A percentile compares a stretch with the other conserved stretches of the same genome.
Conservation (phyloP, 495 filamentous ascomycete genomes). For the Hypoxylon trugodes region DNA sequence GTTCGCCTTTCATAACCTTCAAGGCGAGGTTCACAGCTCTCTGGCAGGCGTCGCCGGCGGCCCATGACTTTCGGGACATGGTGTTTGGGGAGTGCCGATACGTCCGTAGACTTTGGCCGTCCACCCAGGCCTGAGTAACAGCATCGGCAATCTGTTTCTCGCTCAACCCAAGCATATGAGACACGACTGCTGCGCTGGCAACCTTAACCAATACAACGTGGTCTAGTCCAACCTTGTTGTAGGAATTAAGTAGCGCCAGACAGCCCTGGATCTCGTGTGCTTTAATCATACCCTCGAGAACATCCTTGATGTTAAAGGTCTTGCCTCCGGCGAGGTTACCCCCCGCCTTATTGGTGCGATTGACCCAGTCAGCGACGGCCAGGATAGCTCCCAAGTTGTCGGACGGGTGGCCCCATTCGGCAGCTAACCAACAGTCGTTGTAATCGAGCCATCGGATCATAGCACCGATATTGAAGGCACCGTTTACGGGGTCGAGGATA, state of each 20-base stretch:
- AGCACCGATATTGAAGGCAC: slow-evolving; percentile 97
- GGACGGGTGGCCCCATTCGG: slow-evolving; percentile 98
- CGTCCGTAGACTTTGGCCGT: slow-evolving; percentile 93
- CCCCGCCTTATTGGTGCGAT: slow-evolving; percentile 91
- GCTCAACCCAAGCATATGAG: slow-evolving; percentile 88
- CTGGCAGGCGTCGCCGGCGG: slow-evolving; percentile 96
- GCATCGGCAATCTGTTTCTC: slow-evolving; percentile 94
- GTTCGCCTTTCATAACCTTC: slow-evolving; percentile 92
- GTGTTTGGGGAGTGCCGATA: slow-evolving; percentile 98
- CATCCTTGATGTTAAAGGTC: slow-evolving; percentile 84
- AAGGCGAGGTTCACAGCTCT: slow-evolving; percentile 92
- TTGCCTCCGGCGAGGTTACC: slow-evolving; percentile 87
- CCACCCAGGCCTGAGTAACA: slow-evolving; percentile 95
- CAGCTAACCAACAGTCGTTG: slow-evolving; percentile 99
- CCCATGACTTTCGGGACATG: slow-evolving; percentile 99
- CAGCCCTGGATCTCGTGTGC: slow-evolving; percentile 99
- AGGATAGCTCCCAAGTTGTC: slow-evolving; percentile 97
- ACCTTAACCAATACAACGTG: slow-evolving; percentile 99
- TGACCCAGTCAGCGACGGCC: slow-evolving; percentile 96
- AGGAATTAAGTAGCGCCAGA: slow-evolving; percentile 95
- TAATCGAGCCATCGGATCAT: slow-evolving; percentile 99
- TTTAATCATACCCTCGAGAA: slow-evolving; percentile 99
- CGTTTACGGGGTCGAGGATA: slow-evolving; percentile 93
- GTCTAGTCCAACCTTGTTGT: slow-evolving; percentile 97
- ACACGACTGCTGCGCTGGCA: slow-evolving; percentile 90